Conservation (phyloP, 306 rosid genomes). For the barrel medic (Medicago truncatula) region DNA sequence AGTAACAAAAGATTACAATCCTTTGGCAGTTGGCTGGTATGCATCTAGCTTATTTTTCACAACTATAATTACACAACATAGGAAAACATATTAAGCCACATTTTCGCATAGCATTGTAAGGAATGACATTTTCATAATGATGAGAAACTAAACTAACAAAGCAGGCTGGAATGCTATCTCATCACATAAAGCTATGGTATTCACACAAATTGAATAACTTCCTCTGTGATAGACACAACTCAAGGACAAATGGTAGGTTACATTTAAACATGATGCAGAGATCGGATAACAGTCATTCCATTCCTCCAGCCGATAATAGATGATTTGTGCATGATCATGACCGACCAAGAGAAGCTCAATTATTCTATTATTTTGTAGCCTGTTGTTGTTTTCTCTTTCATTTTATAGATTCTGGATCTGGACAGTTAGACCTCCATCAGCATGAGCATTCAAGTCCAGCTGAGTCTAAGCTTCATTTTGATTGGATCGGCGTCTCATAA, state of each 20-base stretch:
- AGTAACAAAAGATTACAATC: background rate
- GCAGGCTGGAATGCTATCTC: background rate
- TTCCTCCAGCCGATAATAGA: slow-evolving; percentile 2
- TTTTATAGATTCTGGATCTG: slow-evolving; percentile 12
- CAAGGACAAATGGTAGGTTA: background rate
- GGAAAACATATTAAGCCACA: slow-evolving; percentile 22
- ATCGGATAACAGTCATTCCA: background rate
- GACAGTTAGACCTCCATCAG: slow-evolving; percentile 30
- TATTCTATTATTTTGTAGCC: background rate
- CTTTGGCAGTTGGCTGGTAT: background rate
- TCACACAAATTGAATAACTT: slow-evolving; percentile 17
- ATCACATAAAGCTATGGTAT: background rate
- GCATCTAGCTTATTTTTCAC: background rate
- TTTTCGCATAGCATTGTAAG: background rate
- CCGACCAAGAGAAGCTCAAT: background rate
- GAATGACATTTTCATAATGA: slow-evolving; percentile 16
- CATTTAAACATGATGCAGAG: slow-evolving; percentile 11
- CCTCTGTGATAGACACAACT: slow-evolving; percentile 24
- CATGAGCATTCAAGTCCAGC: slow-evolving; percentile 24
- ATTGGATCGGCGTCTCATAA: slow-evolving; percentile 25
- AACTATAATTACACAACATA: background rate
- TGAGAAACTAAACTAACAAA: background rate
- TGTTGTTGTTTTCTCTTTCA: slow-evolving; percentile 10
- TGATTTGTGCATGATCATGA: background rate
- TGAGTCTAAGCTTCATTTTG: slow-evolving; percentile 28